Conservation (phyloP, 2,329 filamentous ascomycete species). For the Lecanosticta acicola region DNA sequence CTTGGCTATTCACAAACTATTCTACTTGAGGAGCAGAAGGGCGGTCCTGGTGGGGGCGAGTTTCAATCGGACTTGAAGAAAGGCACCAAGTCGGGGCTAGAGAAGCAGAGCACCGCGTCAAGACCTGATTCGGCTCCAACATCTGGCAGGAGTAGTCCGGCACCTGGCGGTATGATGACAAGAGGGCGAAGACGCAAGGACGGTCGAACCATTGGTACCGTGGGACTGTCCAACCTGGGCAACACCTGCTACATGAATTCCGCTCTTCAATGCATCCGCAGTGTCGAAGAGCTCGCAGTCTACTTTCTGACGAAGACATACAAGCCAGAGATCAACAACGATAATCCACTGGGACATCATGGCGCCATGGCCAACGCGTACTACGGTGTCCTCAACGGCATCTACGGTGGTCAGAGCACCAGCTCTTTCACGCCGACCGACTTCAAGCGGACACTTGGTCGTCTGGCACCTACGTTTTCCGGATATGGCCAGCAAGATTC, state of each 20-base stretch:
- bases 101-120: conserved; percentile 43
- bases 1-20: conserved; percentile 66
- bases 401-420: conserved; percentile 64
- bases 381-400: conserved; percentile 65
- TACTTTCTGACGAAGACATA: conserved; percentile 76
- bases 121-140: conserved; percentile 39
- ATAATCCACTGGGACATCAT: conserved; percentile 78
- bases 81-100: conserved; percentile 33
- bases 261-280: conserved; percentile 87
- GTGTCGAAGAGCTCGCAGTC: conserved; percentile 85
- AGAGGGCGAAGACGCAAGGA: conserved; percentile 65
- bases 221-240: conserved; percentile 82
- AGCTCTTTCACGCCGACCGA: conserved; percentile 70
- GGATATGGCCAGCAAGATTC: conserved; percentile 96
- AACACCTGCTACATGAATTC: conserved; percentile 99
- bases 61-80: conserved; percentile 49
- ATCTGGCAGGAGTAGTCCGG: conserved; percentile 63
- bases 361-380: conserved; percentile 86
- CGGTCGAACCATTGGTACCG: conserved; percentile 66
- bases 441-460: conserved; percentile 78
- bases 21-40: conserved; percentile 74
- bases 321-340: conserved; percentile 73
- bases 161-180: conserved; percentile 56
- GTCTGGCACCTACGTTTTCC: conserved; percentile 77
- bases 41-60: conserved; percentile 49